These are phyloP conservation scores for Metarhizium album DNA, from an alignment of 2,329 filamentous ascomycete species.

Conservation along the genomic window DNA sequence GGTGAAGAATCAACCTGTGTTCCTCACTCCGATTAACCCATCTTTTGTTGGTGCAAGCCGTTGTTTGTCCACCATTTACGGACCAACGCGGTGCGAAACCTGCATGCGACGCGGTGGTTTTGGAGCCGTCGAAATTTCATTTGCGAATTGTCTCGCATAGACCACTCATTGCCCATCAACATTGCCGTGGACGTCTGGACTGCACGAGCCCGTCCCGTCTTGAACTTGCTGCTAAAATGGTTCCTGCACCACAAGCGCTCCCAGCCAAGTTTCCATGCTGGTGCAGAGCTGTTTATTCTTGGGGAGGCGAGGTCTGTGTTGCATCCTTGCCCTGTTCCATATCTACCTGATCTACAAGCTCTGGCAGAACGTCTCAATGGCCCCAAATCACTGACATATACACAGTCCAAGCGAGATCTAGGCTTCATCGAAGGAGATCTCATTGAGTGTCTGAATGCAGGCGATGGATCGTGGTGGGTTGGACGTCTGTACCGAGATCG, in stretches of 20 bases:
- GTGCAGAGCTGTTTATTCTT: constrained; percentile 85
- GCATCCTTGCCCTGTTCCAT: not conserved
- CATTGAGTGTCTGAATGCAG: constrained; percentile 96
- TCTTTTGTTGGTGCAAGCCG: not conserved
- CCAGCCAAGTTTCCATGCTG: constrained; percentile 80
- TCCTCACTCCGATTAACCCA: not conserved
- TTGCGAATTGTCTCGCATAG: not conserved
- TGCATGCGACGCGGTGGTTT: not conserved
- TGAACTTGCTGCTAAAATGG: constrained; percentile 29
- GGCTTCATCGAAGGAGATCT: constrained; percentile 96
- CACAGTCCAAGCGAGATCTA: constrained; percentile 75
- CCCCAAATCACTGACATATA: not conserved
- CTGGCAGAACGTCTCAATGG: not conserved
- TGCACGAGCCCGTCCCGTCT: not conserved
- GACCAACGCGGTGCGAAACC: not conserved
- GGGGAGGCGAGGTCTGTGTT: constrained; percentile 64
- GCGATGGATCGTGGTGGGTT: constrained; percentile 98
- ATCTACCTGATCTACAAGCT: not conserved
- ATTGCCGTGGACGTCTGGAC: not conserved
- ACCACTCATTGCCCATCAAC: not conserved
- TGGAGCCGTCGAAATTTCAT: not conserved
- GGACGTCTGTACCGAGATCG: constrained; percentile 82
- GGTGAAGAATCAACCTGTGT: too few species aligned
- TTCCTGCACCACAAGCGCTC: constrained; percentile 46
- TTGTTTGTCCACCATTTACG: not conserved